phyloP scores from a whole-genome alignment of 2,329 filamentous ascomycete species.

The Emmonsia crescens region DNA sequence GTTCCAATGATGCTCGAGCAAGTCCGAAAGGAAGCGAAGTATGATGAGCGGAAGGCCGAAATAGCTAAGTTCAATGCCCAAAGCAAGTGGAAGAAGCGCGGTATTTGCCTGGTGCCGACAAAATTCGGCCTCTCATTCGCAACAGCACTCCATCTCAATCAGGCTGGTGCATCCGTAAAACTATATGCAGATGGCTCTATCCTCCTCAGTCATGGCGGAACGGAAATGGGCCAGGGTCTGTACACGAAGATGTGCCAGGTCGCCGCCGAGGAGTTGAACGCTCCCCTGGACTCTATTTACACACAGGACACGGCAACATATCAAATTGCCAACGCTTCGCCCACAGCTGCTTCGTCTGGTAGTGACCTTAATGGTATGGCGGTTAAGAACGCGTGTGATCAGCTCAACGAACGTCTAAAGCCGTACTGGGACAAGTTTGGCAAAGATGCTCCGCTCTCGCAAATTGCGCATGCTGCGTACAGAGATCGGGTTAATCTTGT shows the following conservation, averaged over 20 bases:
- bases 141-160: conserved; percentile 19
- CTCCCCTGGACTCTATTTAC: conserved; percentile 14
- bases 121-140: conserved; percentile 21
- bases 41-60: conserved; percentile 9
- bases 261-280: conserved; percentile 16
- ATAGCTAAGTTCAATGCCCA: conserved; percentile 12
- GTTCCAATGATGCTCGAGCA: conserved; percentile 17
- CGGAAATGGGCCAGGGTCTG: conserved; percentile 20
- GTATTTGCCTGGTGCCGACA: conserved; percentile 16
- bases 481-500: conserved; percentile 15
- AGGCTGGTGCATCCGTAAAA: conserved; percentile 15
- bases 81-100: conserved; percentile 17
- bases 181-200: conserved; percentile 18
- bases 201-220: conserved; percentile 18
- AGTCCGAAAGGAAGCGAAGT: conserved; percentile 11
- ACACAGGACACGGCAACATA: conserved; percentile 16
- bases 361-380: conserved; percentile 20
- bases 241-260: conserved; percentile 20
- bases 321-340: conserved; percentile 17
- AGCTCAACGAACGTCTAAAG: conserved; percentile 10
- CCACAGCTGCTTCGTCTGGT: conserved; percentile 18
- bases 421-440: conserved; percentile 12
- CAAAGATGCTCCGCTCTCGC: conserved; percentile 7
- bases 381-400: conserved; percentile 15
- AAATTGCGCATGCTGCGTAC: conserved; percentile 15